Conservation (phyloP, 129 eudicot species). For the Flaveria ramosissima region DNA sequence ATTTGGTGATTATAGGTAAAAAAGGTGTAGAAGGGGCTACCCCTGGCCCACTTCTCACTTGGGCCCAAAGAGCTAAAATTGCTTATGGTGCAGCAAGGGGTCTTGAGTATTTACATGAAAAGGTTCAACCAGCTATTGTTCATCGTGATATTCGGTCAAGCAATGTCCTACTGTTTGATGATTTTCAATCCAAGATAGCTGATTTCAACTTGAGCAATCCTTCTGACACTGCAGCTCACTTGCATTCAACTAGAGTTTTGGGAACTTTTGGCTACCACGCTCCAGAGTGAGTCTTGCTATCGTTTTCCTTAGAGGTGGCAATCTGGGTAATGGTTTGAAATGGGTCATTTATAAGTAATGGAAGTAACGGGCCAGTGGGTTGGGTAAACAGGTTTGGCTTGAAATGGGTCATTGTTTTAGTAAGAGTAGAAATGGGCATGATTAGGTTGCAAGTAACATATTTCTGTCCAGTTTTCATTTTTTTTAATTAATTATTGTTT, state of each 20-base stretch:
- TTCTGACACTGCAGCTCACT: constrained; percentile 73
- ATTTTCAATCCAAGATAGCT: constrained; percentile 59
- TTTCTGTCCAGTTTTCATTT: too few species aligned
- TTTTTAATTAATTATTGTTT: too few species aligned
- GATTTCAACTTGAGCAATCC: constrained; percentile 68
- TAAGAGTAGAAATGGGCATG: too few species aligned
- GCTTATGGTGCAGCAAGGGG: constrained; percentile 80
- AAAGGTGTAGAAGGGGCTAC: constrained; percentile 69
- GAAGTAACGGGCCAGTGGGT: neutral
- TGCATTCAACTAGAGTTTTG: constrained; percentile 71
- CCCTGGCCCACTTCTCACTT: constrained; percentile 66
- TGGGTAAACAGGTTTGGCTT: too few species aligned
- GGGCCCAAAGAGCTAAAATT: constrained; percentile 68
- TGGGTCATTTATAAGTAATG: neutral
- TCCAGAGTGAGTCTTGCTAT: constrained; percentile 54
- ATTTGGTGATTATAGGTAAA: constrained; percentile 40
- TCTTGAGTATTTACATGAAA: constrained; percentile 64
- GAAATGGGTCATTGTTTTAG: too few species aligned
- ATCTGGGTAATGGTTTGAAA: neutral
- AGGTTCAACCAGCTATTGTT: constrained; percentile 64
- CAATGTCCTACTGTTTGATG: constrained; percentile 64
- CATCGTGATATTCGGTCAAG: constrained; percentile 81
- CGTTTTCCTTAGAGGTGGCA: neutral
- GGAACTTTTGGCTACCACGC: constrained; percentile 85
- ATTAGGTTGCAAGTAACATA: too few species aligned